Base-by-base conservation (phyloP, 176 grass and related monocot species). In the Oryza meridionalis region DNA sequence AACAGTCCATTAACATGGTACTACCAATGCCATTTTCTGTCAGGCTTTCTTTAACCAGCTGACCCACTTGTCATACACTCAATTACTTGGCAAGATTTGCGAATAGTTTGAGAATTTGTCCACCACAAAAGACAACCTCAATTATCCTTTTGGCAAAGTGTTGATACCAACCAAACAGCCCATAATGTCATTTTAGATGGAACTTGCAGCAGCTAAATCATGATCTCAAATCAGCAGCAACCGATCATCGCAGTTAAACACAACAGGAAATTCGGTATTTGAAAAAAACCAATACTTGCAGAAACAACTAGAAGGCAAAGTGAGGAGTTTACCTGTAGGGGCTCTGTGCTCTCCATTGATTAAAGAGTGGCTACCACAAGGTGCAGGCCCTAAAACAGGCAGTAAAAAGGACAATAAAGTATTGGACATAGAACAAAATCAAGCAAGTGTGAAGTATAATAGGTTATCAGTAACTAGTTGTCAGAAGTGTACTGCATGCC, bases 291-390 rank as follows among this genome's bases (percentile, higher is more conserved):
- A 43, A 19, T 47, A 67, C 33, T 15, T 79, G 38, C 63, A 89
- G 46, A 79, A 89, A 47, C 4, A 75, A 37, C 37, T 69, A 69
- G 22, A 21, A 76, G 27, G 63, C 16, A 46, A 53, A 66, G 17
- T 51, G 29, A 31, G 5, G 21, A 22, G 11, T 75, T 79, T 75
- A 89, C 87, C 87, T 80, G 87, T 73, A 89, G 62, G 72, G 76
- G 81, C 79, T 74, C 81, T 33, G 45, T 33, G 81, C 69, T 70
- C 49, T 84, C 82, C 87, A 89, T 89, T 2, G 62, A 10, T 37
- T 17, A 61, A 69, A 31, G 35, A 59, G 19, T 8, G 29, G 37
- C 37, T 15, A 15, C 40, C 13, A 25, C 69, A 75, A 75, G 8
- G 26, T 59, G 50, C 15, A 46, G 43, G 6, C 19, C 81, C 76